These are phyloP conservation scores for Ploettnerulaceae sp. DNA, from an alignment of 2,329 filamentous ascomycete genomes.

Conservation along the genomic window DNA sequence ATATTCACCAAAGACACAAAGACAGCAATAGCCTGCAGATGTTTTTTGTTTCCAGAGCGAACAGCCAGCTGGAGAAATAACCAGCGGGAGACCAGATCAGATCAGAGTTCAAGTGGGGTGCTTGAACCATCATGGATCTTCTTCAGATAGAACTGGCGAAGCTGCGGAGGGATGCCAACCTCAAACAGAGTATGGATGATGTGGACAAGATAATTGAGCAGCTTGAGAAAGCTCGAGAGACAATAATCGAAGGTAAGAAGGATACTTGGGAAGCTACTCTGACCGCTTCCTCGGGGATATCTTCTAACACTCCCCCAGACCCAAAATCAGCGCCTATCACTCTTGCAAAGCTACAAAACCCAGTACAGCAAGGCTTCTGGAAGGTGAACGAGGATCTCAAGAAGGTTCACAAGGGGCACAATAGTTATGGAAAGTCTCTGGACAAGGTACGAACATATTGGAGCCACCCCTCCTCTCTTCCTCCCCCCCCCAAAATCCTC, in stretches of 20 bases:
- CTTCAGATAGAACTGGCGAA: conserved; percentile 32
- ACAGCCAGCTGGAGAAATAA: conserved; percentile 9
- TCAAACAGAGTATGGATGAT: conserved; percentile 51
- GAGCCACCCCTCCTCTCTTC: too few species aligned
- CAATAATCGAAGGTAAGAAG: conserved; percentile 62
- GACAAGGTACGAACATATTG: conserved; percentile 57
- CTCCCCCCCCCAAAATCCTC: too few species aligned
- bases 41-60: conserved; percentile 4
- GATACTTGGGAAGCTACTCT: background rate
- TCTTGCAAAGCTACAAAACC: conserved; percentile 80
- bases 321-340: conserved; percentile 66
- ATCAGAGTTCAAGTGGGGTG: conserved; percentile 20
- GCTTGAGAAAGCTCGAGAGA: conserved; percentile 66
- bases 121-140: conserved; percentile 30
- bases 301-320: conserved; percentile 42
- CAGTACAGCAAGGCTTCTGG: conserved; percentile 76
- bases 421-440: conserved; percentile 77
- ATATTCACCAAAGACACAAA: background rate
- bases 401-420: conserved; percentile 75
- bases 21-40: conserved; percentile 4
- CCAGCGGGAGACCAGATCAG: background rate
- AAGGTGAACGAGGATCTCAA: conserved; percentile 75
- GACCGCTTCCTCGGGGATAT: background rate
- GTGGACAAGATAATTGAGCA: conserved; percentile 79
- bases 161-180: conserved; percentile 31